Percentiles rank a stretch among this genome's conserved stretches.
phyloP scores from a whole-genome alignment of 106 monocot genomes.

The Allium cepa region DNA sequence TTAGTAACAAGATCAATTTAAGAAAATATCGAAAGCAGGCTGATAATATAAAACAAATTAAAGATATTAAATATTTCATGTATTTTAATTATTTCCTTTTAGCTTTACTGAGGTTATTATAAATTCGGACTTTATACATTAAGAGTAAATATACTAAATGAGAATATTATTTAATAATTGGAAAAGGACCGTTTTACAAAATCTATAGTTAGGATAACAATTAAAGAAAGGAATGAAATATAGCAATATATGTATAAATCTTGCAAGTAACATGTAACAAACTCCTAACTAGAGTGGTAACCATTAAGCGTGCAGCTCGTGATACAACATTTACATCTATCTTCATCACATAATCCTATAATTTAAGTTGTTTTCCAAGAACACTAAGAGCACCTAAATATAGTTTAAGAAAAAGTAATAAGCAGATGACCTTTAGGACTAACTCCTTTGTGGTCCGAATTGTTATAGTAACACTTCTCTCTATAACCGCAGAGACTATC shows the following conservation, averaged over 20 bases:
- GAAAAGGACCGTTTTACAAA: too few relatives aligned
- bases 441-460: slow-evolving; percentile 88
- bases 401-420: background rate
- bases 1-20: too few relatives aligned
- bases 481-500: slow-evolving; percentile 79
- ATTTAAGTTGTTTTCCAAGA: background rate
- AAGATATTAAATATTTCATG: background rate
- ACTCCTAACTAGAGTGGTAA: slow-evolving; percentile 86
- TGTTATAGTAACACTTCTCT: slow-evolving; percentile 96
- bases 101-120: too few relatives aligned
- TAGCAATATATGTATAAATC: slow-evolving; percentile 23
- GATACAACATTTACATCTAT: slow-evolving; percentile 69
- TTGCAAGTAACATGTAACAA: slow-evolving; percentile 98
- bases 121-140: too few relatives aligned
- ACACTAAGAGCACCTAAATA: background rate
- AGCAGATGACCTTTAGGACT: slow-evolving; percentile 64
- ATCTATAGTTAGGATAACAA: too few relatives aligned
- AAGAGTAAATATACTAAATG: too few relatives aligned
- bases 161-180: too few relatives aligned
- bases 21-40: too few relatives aligned
- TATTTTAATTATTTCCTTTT: too few relatives aligned
- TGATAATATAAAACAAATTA: background rate
- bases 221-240: background rate
- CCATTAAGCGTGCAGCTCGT: slow-evolving; percentile 83
- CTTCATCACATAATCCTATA: slow-evolving; percentile 88